Percentiles rank a stretch among this genome's conserved stretches.
Conservation (phyloP, 371 early-diverging fungal genomes). For the Mortierella sp. region DNA sequence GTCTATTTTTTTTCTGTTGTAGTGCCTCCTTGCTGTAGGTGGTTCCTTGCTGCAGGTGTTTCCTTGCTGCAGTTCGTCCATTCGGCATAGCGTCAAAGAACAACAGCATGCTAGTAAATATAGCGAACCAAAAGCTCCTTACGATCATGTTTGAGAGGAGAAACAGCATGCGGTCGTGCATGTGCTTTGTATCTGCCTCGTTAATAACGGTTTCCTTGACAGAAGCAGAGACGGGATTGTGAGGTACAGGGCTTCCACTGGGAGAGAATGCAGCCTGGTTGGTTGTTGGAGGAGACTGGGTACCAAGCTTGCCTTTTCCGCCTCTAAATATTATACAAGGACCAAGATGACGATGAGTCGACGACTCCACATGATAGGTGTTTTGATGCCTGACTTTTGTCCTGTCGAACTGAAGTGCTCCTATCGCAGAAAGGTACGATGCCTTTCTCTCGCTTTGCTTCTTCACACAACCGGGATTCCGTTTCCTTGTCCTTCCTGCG, state of each 20-base stretch:
- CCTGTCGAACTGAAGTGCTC: no score
- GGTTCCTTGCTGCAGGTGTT: neutral
- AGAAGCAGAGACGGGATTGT: neutral
- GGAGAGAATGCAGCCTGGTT: conserved; percentile 25
- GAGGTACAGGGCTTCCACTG: conserved; percentile 4
- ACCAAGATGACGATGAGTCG: neutral
- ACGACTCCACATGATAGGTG: neutral
- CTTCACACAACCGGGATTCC: no score
- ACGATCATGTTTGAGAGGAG: conserved; percentile 80
- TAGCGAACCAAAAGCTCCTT: conserved; percentile 44
- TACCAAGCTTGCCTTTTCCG: conserved; percentile 40
- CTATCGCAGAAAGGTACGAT: no score
- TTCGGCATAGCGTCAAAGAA: no score
- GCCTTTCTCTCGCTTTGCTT: no score
- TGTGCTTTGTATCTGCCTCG: conserved; percentile 63
- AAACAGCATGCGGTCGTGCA: conserved; percentile 84
- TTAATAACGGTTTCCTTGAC: conserved; percentile 46
- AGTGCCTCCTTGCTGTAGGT: no score
- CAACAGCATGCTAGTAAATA: no score
- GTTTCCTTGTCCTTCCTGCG: no score
- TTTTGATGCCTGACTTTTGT: neutral
- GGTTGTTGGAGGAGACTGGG: conserved; percentile 33
- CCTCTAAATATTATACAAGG: conserved; percentile 20
- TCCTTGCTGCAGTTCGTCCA: neutral
- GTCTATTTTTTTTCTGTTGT: neutral